Conservation (phyloP, 805 yeast species). For the Sporopachydermia lactativora region DNA sequence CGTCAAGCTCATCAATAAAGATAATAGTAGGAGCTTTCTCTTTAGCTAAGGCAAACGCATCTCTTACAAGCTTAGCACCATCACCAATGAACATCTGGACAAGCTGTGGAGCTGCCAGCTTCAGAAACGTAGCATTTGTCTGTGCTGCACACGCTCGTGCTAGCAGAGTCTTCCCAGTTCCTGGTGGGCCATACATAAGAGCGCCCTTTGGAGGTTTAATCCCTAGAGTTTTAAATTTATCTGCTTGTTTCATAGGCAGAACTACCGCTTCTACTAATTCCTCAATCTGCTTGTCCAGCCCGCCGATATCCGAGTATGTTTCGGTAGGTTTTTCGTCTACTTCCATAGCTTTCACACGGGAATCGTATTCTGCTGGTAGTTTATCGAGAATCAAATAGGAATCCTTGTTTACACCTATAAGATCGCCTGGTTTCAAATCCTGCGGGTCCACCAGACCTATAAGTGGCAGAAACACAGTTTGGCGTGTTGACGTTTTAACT, state of each 20-base stretch:
- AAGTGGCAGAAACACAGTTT: slow-evolving; percentile 90
- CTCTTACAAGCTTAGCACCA: slow-evolving; percentile 95
- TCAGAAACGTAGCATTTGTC: slow-evolving; percentile 91
- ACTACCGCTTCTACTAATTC: slow-evolving; percentile 98
- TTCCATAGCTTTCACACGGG: slow-evolving; percentile 98
- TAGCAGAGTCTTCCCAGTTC: slow-evolving; percentile 93
- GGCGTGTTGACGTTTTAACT: slow-evolving; percentile 93
- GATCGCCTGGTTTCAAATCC: slow-evolving; percentile 89
- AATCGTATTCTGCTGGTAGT: slow-evolving; percentile 92
- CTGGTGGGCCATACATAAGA: slow-evolving; percentile 98
- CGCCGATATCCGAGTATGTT: slow-evolving; percentile 95
- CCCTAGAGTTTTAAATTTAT: slow-evolving; percentile 85
- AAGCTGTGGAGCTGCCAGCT: slow-evolving; percentile 94
- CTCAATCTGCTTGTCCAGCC: slow-evolving; percentile 94
- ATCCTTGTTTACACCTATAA: slow-evolving; percentile 96
- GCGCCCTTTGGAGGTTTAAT: slow-evolving; percentile 98
- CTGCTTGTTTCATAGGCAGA: slow-evolving; percentile 96
- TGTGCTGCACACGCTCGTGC: slow-evolving; percentile 99
- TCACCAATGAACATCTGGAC: slow-evolving; percentile 99
- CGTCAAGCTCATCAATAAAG: slow-evolving; percentile 95
- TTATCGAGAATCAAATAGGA: slow-evolving; percentile 88
- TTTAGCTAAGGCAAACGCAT: slow-evolving; percentile 93
- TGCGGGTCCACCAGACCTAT: slow-evolving; percentile 91
- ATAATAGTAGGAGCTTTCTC: slow-evolving; percentile 98
- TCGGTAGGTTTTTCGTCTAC: slow-evolving; percentile 98